Evolutionary conservation across 768 basidiomycete genomes (phyloP).

Genomic region (Lactarius sp.): DNA sequence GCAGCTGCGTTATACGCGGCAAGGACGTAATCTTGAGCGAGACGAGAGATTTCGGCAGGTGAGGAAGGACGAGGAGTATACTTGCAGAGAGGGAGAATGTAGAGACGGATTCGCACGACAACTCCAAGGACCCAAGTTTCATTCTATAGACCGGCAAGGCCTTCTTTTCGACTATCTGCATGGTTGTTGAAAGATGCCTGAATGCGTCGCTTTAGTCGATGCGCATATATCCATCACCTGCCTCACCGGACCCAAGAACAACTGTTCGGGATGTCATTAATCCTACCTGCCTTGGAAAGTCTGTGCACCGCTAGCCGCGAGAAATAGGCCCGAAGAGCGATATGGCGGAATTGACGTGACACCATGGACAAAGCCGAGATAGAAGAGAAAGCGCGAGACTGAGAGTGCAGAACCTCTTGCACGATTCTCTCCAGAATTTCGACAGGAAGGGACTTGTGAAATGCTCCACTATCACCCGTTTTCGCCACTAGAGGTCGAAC

Average conservation of each 20-base stretch:
- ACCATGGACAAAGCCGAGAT: constrained; percentile 30
- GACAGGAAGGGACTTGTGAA: constrained; percentile 17
- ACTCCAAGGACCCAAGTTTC: constrained; percentile 24
- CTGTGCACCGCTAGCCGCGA: constrained; percentile 23
- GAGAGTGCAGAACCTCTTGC: constrained; percentile 21
- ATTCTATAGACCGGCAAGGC: constrained; percentile 7
- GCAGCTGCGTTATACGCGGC: constrained; percentile 49
- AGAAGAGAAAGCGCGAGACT: constrained; percentile 25
- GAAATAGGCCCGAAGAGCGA: constrained; percentile 32
- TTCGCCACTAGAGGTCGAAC: background rate
- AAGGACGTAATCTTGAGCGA: constrained; percentile 48
- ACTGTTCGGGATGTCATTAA: constrained; percentile 26
- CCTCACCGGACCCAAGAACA: constrained; percentile 31
- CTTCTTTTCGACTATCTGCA: constrained; percentile 17
- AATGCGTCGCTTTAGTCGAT: constrained; percentile 2
- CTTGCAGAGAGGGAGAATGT: constrained; percentile 13
- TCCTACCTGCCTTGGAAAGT: constrained; percentile 19
- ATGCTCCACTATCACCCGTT: background rate
- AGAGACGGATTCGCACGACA: constrained; percentile 21
- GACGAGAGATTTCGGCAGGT: constrained; percentile 38
- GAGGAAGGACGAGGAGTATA: constrained; percentile 21
- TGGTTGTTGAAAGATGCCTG: constrained; percentile 23
- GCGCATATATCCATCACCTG: constrained; percentile 19
- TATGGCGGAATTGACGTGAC: constrained; percentile 30
- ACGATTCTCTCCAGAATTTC: constrained; percentile 32